Evolutionary conservation across 2,329 filamentous ascomycete species (phyloP).

Genomic region (Xylaria sp.): DNA sequence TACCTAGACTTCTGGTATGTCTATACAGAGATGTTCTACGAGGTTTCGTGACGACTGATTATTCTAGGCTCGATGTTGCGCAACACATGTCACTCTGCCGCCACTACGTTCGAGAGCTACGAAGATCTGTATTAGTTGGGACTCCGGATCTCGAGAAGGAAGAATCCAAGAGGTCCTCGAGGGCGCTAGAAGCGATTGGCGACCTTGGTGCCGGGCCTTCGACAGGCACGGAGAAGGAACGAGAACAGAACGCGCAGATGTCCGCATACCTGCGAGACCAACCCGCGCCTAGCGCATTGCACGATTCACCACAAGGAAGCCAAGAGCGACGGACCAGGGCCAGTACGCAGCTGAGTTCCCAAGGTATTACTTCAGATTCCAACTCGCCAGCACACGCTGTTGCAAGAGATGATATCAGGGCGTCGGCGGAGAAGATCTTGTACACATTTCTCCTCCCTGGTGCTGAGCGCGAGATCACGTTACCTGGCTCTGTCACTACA

Average conservation of each 20-base stretch:
- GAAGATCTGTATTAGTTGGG: conserved; percentile 88
- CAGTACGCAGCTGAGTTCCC: conserved; percentile 62
- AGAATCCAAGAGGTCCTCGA: conserved; percentile 83
- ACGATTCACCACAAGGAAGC: conserved; percentile 62
- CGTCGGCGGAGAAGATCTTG: conserved; percentile 97
- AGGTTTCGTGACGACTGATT: conserved; percentile 25
- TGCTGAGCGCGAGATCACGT: conserved; percentile 94
- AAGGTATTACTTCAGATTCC: conserved; percentile 73
- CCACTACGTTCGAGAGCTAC: conserved; percentile 94
- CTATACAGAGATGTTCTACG: conserved; percentile 8
- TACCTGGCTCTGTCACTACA: conserved; percentile 84
- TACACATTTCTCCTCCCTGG: conserved; percentile 95
- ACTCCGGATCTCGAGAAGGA: conserved; percentile 88
- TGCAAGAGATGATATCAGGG: conserved; percentile 85
- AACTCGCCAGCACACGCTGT: conserved; percentile 85
- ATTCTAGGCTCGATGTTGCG: conserved; percentile 90
- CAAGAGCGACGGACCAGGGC: conserved; percentile 52
- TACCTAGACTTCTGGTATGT: conserved; percentile 97
- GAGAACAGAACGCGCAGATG: conserved; percentile 84
- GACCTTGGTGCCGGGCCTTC: conserved; percentile 69
- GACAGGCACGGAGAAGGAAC: conserved; percentile 71
- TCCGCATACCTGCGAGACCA: conserved; percentile 85
- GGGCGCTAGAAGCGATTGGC: conserved; percentile 73
- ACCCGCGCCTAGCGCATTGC: conserved; percentile 50
- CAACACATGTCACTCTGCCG: conserved; percentile 98